These are phyloP conservation scores for Nadsonia starkeyi-henricii DNA, from an alignment of 1,139 yeast species.

Conservation along the genomic window DNA sequence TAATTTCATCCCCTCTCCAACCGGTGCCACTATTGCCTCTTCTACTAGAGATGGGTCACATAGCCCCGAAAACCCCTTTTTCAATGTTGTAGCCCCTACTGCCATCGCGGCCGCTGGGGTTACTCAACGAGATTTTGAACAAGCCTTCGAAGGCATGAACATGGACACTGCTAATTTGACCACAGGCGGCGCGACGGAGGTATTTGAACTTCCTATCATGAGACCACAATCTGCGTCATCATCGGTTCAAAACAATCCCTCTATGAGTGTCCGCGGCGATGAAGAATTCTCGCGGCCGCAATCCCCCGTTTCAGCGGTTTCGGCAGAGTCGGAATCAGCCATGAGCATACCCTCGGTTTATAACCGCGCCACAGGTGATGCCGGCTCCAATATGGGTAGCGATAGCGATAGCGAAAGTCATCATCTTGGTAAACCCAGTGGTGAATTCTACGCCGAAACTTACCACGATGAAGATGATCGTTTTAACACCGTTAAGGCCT, in stretches of 20 bases:
- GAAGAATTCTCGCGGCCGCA: conserved; percentile 50
- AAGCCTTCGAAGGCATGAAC: conserved; percentile 2
- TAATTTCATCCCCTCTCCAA: conserved; percentile 1
- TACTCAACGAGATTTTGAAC: conserved; percentile 10
- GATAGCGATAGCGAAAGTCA: conserved; percentile 1
- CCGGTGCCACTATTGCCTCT: not conserved
- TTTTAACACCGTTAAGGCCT: conserved; percentile 1
- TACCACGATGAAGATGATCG: conserved; percentile 4
- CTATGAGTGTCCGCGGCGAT: conserved; percentile 76
- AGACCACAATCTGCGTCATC: conserved; percentile 77
- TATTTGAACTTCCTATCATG: conserved; percentile 34
- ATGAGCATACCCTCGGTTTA: not conserved
- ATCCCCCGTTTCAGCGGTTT: conserved; percentile 25
- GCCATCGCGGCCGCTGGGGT: conserved; percentile 21
- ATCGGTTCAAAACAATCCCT: conserved; percentile 84
- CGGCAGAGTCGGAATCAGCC: not conserved
- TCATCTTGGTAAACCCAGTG: conserved; percentile 5
- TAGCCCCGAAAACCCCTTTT: conserved; percentile 16
- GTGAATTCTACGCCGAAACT: conserved; percentile 5
- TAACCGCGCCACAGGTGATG: not conserved
- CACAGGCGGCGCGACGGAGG: conserved; percentile 27
- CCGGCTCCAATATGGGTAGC: no score
- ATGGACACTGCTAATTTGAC: conserved; percentile 19
- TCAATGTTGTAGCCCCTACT: conserved; percentile 21
- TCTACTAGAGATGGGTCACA: conserved; percentile 6